These are phyloP conservation scores for Cairneyella variabilis DNA, from an alignment of 495 filamentous ascomycete species.

Conservation along the genomic window DNA sequence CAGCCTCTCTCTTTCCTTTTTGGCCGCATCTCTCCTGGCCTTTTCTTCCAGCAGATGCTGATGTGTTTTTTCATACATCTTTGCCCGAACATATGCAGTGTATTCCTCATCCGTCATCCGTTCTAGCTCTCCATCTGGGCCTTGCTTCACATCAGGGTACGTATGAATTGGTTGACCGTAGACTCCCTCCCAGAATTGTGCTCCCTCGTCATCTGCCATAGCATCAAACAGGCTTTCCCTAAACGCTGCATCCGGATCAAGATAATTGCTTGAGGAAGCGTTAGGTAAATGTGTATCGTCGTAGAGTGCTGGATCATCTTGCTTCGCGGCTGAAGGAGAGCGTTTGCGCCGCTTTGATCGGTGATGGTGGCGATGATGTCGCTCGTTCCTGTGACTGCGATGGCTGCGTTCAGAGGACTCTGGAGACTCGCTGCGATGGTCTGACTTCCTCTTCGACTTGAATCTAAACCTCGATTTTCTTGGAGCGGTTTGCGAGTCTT, in stretches of 20 bases:
- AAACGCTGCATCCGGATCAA: slow-evolving; percentile 70
- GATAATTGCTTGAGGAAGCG: slow-evolving; percentile 30
- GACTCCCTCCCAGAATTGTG: slow-evolving; percentile 88
- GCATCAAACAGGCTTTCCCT: slow-evolving; percentile 97
- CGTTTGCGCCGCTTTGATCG: slow-evolving; percentile 30
- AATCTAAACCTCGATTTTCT: slow-evolving; percentile 54
- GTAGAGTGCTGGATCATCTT: slow-evolving; percentile 39
- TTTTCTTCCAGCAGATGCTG: slow-evolving; percentile 56
- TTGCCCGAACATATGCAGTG: slow-evolving; percentile 70
- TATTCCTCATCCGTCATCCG: slow-evolving; percentile 92
- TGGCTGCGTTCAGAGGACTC: slow-evolving; percentile 5
- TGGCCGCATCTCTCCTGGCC: slow-evolving; percentile 36
- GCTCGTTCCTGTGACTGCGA: slow-evolving; percentile 17
- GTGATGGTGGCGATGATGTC: slow-evolving; percentile 34
- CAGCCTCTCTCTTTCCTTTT: slow-evolving; percentile 36
- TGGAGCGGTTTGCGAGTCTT: slow-evolving; percentile 20
- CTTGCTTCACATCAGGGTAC: slow-evolving; percentile 43
- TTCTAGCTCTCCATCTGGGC: slow-evolving; percentile 61
- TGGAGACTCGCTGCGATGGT: slow-evolving; percentile 25
- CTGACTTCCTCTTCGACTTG: slow-evolving; percentile 39
- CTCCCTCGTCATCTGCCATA: slow-evolving; percentile 97
- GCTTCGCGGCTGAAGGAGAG: slow-evolving; percentile 12
- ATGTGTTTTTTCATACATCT: slow-evolving; percentile 92
- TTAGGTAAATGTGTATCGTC: slow-evolving; percentile 49
- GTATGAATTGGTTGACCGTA: slow-evolving; percentile 88